Evolutionary conservation across 345 rosid species (phyloP).

Genomic region (Salix viminalis): DNA sequence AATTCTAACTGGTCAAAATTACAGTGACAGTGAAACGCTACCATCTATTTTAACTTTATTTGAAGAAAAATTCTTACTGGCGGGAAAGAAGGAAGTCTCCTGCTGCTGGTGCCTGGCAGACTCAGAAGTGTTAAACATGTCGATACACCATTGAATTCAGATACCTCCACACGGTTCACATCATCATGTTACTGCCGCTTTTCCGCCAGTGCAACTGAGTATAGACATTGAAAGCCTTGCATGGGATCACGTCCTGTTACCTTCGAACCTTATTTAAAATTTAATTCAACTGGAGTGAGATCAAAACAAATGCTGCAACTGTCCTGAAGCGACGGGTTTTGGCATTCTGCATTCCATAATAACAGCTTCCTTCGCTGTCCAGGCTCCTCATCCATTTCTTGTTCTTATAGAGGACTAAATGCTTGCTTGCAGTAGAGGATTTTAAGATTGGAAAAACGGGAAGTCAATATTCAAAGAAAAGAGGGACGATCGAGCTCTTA

Average conservation of each 20-base stretch:
- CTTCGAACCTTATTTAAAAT: background rate
- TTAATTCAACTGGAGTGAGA: background rate
- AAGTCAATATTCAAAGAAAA: constrained; percentile 19
- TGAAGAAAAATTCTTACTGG: background rate
- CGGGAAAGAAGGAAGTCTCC: background rate
- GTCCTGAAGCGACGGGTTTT: background rate
- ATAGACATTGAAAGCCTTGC: background rate
- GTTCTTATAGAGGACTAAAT: background rate
- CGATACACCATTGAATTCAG: background rate
- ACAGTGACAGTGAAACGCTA: too few species aligned
- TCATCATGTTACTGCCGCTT: background rate
- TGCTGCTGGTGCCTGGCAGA: background rate
- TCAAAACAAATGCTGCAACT: background rate
- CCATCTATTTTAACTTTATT: background rate
- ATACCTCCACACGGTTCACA: background rate
- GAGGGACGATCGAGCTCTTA: constrained; percentile 22
- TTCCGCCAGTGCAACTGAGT: background rate
- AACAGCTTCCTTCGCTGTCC: background rate
- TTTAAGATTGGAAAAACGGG: background rate
- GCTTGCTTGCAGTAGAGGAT: background rate
- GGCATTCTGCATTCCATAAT: background rate
- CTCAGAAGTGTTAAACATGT: background rate
- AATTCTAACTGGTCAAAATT: background rate
- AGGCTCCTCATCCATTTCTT: background rate
- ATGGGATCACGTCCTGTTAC: background rate